Percentiles rank a stretch among this genome's conserved stretches.
Conservation (phyloP, 805 yeast species). For the Barnettozyma wickerhamii region DNA sequence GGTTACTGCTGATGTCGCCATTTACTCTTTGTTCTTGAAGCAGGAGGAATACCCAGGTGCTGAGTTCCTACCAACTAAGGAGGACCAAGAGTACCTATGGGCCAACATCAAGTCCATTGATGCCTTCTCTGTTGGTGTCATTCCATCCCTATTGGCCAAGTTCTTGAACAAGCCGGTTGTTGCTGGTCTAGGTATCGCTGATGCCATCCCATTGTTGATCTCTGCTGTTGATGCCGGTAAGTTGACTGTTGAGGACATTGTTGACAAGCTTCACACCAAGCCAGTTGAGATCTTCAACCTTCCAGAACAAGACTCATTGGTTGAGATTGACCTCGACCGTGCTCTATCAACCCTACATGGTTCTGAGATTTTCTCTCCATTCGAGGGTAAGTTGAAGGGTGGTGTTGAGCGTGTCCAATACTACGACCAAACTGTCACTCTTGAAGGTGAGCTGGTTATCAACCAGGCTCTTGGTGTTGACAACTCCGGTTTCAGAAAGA, state of each 20-base stretch:
- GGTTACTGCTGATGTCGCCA: slow-evolving; percentile 88
- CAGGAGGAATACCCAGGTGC: slow-evolving; percentile 71
- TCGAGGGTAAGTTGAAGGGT: slow-evolving; percentile 59
- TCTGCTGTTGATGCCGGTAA: slow-evolving; percentile 73
- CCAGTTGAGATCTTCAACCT: slow-evolving; percentile 81
- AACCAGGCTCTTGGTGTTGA: slow-evolving; percentile 54
- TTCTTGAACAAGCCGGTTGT: slow-evolving; percentile 55
- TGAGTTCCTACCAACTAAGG: slow-evolving; percentile 69
- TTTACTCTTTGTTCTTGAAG: slow-evolving; percentile 72
- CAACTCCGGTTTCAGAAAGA: slow-evolving; percentile 27
- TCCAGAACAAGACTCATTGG: slow-evolving; percentile 71
- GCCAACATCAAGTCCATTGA: slow-evolving; percentile 66
- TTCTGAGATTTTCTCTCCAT: slow-evolving; percentile 50
- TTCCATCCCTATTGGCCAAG: slow-evolving; percentile 70
- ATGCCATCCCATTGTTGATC: slow-evolving; percentile 76
- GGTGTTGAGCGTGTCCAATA: slow-evolving; percentile 85
- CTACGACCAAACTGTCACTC: slow-evolving; percentile 72
- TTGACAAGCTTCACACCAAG: slow-evolving; percentile 68
- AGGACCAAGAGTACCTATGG: slow-evolving; percentile 84
- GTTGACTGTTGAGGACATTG: slow-evolving; percentile 69
- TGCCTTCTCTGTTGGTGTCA: slow-evolving; percentile 78
- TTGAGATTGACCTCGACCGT: slow-evolving; percentile 84
- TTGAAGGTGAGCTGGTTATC: slow-evolving; percentile 74
- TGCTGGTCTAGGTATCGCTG: slow-evolving; percentile 76
- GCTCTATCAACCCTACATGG: slow-evolving; percentile 37